These are phyloP conservation scores for Chytridiales sp. DNA, from an alignment of 371 early-diverging fungal genomes.

Conservation along the genomic window DNA sequence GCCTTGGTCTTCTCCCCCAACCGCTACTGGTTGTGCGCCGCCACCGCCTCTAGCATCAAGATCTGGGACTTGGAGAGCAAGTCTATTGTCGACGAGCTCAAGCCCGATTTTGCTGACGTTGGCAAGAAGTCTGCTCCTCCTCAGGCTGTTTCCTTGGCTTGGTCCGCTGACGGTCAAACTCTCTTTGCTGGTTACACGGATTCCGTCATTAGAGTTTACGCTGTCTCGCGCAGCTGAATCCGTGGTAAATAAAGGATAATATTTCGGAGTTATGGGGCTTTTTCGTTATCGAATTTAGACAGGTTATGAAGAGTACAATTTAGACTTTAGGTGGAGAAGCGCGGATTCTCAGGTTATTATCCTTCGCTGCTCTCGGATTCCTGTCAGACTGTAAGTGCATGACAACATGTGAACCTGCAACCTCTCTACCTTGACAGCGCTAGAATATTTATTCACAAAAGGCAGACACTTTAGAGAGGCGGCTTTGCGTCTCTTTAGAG, in stretches of 20 bases:
- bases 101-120: slow-evolving; percentile 77
- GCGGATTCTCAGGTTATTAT: too few species aligned
- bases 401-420: too few species aligned
- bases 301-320: too few species aligned
- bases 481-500: too few species aligned
- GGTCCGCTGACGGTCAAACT: slow-evolving; percentile 97
- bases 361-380: too few species aligned
- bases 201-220: slow-evolving; percentile 92
- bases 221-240: slow-evolving; percentile 57
- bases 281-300: too few species aligned
- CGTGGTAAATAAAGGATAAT: background rate
- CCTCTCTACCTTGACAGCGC: too few species aligned
- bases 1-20: slow-evolving; percentile 98
- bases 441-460: too few species aligned
- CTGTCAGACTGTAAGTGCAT: too few species aligned
- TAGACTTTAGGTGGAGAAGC: too few species aligned
- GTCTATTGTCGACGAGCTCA: slow-evolving; percentile 93
- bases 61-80: slow-evolving; percentile 99
- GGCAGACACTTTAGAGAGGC: too few species aligned
- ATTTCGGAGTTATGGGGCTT: too few species aligned
- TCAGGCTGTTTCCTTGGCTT: slow-evolving; percentile 93
- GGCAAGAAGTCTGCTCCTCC: slow-evolving; percentile 71
- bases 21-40: slow-evolving; percentile 99
- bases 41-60: slow-evolving; percentile 94
- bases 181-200: slow-evolving; percentile 99